A percentile compares a stretch with the other conserved stretches of the same genome.
phyloP scores from a whole-genome alignment of 768 basidiomycete genomes.

The Amyloporia xantha region DNA sequence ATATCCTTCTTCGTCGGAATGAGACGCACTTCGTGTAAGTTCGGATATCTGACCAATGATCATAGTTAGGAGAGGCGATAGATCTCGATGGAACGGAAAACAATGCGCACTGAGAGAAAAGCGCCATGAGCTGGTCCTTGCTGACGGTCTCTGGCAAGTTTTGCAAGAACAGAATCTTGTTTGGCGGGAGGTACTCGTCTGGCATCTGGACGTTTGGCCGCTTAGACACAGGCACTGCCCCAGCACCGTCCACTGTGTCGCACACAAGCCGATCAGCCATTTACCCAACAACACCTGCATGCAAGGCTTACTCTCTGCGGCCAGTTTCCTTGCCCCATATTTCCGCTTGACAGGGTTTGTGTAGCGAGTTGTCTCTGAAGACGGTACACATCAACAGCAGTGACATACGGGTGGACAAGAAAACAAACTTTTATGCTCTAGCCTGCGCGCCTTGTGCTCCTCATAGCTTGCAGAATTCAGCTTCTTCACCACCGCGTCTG shows the following conservation, averaged over 20 bases:
- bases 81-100: neutral
- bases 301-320: slow-evolving; percentile 60
- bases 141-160: slow-evolving; percentile 91
- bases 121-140: slow-evolving; percentile 82
- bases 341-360: slow-evolving; percentile 89
- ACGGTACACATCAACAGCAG: neutral
- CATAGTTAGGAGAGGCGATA: no score
- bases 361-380: slow-evolving; percentile 69
- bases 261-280: neutral
- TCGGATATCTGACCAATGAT: slow-evolving; percentile 91
- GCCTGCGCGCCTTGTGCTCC: slow-evolving; percentile 63
- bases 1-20: slow-evolving; percentile 97
- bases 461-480: slow-evolving; percentile 64
- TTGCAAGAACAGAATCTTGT: slow-evolving; percentile 98
- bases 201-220: slow-evolving; percentile 93
- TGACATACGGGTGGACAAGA: no score
- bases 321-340: slow-evolving; percentile 72
- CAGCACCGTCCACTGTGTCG: slow-evolving; percentile 57
- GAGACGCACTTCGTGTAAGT: slow-evolving; percentile 94
- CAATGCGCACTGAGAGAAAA: slow-evolving; percentile 80
- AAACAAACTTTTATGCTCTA: slow-evolving; percentile 74
- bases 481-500: slow-evolving; percentile 83
- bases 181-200: slow-evolving; percentile 98
- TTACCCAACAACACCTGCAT: neutral
- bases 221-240: slow-evolving; percentile 59